Percentiles rank a stretch among this genome's conserved stretches.
Evolutionary conservation across 495 filamentous ascomycete genomes (phyloP).

Genomic region (Opeltia flavorubescens): DNA sequence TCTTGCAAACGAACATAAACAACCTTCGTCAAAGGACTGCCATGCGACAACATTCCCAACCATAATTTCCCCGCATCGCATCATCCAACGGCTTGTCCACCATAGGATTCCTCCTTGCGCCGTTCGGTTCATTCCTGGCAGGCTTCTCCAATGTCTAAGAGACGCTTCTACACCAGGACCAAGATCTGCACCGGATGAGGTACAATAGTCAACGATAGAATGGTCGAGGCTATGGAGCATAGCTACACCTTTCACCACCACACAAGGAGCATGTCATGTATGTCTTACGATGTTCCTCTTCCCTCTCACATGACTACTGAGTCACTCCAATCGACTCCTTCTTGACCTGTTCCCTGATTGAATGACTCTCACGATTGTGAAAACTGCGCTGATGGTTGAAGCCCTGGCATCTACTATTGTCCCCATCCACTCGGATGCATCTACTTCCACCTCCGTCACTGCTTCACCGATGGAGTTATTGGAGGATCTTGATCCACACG

Average conservation of each 20-base stretch:
- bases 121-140: too few relatives aligned
- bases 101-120: too few relatives aligned
- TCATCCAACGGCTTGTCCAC: too few relatives aligned
- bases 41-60: conserved; percentile 1
- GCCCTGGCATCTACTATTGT: conserved; percentile 17
- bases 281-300: conserved; percentile 1
- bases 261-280: conserved; percentile 16
- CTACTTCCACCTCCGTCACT: conserved; percentile 12
- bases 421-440: conserved; percentile 13
- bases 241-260: conserved; percentile 13
- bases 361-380: too few relatives aligned
- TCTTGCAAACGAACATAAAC: background rate
- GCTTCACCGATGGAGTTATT: conserved; percentile 10
- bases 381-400: conserved; percentile 7
- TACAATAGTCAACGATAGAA: background rate
- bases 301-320: background rate
- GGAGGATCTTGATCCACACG: conserved; percentile 5
- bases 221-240: conserved; percentile 11
- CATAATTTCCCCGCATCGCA: background rate
- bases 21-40: background rate
- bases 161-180: background rate
- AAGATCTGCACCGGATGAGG: background rate
- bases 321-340: background rate
- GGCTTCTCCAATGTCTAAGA: conserved; percentile 1
- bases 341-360: background rate